Percentiles rank a stretch among this genome's conserved stretches.
These are phyloP conservation scores for Dendrothele bispora DNA, from an alignment of 768 basidiomycete genomes.

Conservation along the genomic window DNA sequence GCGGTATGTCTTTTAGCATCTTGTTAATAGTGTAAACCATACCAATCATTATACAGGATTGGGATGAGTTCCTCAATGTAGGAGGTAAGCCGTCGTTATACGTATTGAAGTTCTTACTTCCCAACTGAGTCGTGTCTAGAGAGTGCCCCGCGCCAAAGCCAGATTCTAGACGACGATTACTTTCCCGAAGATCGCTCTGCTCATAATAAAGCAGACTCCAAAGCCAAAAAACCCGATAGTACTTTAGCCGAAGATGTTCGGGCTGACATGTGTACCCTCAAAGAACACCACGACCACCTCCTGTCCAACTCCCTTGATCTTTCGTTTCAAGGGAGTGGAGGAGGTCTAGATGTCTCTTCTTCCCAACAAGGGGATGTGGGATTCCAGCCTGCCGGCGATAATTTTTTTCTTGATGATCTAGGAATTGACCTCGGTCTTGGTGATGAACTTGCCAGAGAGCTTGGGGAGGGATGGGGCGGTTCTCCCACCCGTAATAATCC, in stretches of 20 bases:
- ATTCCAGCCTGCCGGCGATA: slow-evolving; percentile 49
- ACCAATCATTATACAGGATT: slow-evolving; percentile 48
- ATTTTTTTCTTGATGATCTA: slow-evolving; percentile 51
- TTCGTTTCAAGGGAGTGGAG: slow-evolving; percentile 46
- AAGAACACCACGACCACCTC: slow-evolving; percentile 68
- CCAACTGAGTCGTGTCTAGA: slow-evolving; percentile 3
- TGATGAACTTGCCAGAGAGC: slow-evolving; percentile 73
- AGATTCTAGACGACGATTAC: slow-evolving; percentile 51
- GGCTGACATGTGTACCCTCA: slow-evolving; percentile 61
- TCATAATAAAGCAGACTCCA: slow-evolving; percentile 23
- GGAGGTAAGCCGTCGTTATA: slow-evolving; percentile 30
- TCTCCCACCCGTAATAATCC: slow-evolving; percentile 28
- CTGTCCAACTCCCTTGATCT: slow-evolving; percentile 65
- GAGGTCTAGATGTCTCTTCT: slow-evolving; percentile 36
- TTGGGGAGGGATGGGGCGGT: slow-evolving; percentile 69
- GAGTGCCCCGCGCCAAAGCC: slow-evolving; percentile 13
- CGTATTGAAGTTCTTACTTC: neutral
- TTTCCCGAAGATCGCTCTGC: slow-evolving; percentile 30
- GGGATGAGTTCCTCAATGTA: slow-evolving; percentile 61
- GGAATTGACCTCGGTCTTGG: slow-evolving; percentile 60
- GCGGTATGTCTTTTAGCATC: slow-evolving; percentile 39
- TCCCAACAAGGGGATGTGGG: slow-evolving; percentile 56
- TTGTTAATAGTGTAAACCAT: neutral
- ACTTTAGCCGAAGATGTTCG: slow-evolving; percentile 44
- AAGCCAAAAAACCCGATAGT: slow-evolving; percentile 20